Base-by-base conservation (phyloP, 2,329 filamentous ascomycete species). In the Drechslerella dactyloides region DNA sequence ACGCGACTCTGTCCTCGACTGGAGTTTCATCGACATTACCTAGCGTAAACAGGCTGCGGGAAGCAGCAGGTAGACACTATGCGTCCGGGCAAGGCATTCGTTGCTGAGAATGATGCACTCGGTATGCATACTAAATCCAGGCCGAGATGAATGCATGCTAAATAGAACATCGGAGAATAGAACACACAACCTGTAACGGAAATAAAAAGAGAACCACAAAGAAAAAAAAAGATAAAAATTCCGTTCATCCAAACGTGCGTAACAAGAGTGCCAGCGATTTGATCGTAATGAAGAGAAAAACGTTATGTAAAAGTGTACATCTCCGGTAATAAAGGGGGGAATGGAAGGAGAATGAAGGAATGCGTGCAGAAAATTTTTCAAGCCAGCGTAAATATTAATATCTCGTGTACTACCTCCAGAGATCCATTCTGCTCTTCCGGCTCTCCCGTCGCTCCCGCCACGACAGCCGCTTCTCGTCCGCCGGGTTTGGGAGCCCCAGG, bases 351-450 rank as follows among this genome's bases (percentile, higher is more conserved):
- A 17, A 35, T 17, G 8, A 8, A n/a, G n/a, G n/a, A n/a, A n/a
- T n/a, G n/a, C n/a, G n/a, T n/a, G n/a, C n/a, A n/a, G n/a, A n/a
- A n/a, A n/a, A n/a, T n/a, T n/a, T n/a, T n/a, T 33, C 27, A 33
- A 8, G 27, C 3, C 27, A 33, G 27, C 27, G 27, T 50, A 13
- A 24, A 19, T 15, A 52, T 42, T 10, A 21, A 35, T 11, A 55
- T 27, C 21, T 13, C 27, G 13, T 37, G n/a, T n/a, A n/a, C 59
- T 56, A 64, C 65, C 75, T 74, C 75, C 75, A 76, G 27, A 76
- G 44, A 64, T 76, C 74, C 65, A 70, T 72, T 57, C 75, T 74
- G 30, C 75, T 76, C 62, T 69, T 69, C 37, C 75, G 72, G 56
- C 69, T 74, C 33, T 74, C 72, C 27, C 63, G 74, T 50, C 55